A percentile compares a stretch with the other conserved stretches of the same genome.
Conservation (phyloP, 345 rosid species). For the Capsella bursapastoris region DNA sequence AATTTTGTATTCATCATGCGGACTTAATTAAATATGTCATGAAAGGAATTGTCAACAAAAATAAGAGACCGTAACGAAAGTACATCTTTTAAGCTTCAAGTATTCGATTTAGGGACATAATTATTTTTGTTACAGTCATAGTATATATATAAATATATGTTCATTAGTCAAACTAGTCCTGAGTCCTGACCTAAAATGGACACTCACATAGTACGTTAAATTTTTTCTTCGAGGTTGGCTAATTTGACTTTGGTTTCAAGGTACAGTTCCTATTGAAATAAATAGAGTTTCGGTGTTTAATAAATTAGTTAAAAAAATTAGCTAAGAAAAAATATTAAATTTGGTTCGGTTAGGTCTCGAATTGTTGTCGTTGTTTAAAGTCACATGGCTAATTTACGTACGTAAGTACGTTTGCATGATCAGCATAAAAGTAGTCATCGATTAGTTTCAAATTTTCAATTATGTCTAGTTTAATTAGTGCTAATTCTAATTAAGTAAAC, state of each 20-base stretch:
- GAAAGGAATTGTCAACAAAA: neutral
- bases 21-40: neutral
- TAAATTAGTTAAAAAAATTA: neutral
- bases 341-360: neutral
- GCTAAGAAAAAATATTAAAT: neutral
- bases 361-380: neutral
- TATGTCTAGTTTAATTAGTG: neutral
- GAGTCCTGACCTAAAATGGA: neutral
- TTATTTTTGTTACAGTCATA: neutral
- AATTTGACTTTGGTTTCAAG: conserved; percentile 7
- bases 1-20: neutral
- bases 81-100: neutral
- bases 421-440: neutral
- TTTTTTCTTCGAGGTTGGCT: neutral
- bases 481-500: neutral
- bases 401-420: conserved; percentile 8
- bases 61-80: neutral
- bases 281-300: neutral
- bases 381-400: neutral
- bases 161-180: neutral
- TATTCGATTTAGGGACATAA: neutral
- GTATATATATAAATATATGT: neutral
- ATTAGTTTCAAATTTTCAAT: neutral
- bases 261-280: neutral
- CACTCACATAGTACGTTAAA: neutral